Conservation (phyloP, 148 eudicot genomes). For the Cornus florida region DNA sequence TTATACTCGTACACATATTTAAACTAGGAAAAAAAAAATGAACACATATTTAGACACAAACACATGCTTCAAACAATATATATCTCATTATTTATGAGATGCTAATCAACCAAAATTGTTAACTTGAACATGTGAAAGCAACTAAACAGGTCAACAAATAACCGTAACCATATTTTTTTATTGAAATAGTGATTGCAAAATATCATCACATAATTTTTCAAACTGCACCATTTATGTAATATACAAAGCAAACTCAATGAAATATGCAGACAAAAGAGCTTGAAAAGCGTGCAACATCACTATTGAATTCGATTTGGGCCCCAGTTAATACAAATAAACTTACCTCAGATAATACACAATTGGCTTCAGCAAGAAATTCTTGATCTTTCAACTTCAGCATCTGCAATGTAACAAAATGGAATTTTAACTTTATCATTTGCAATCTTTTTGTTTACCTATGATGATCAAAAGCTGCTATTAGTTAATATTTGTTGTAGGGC, state of each 20-base stretch:
- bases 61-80: background rate
- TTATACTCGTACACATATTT: no score
- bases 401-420: constrained; percentile 35
- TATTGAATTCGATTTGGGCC: background rate
- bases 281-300: background rate
- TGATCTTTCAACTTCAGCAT: constrained; percentile 67
- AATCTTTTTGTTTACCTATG: background rate
- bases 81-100: background rate
- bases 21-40: background rate
- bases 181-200: background rate
- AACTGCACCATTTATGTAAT: background rate
- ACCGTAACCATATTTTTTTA: background rate
- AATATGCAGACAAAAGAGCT: background rate
- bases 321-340: constrained; percentile 12
- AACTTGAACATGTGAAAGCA: background rate
- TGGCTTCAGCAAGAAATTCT: constrained; percentile 89
- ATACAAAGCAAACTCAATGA: background rate
- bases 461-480: background rate
- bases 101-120: background rate
- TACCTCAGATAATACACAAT: constrained; percentile 83
- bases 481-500: no score
- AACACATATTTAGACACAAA: background rate
- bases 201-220: background rate
- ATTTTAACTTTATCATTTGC: constrained; percentile 8
- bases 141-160: background rate